Base-by-base conservation (phyloP, 495 filamentous ascomycete genomes). In the Pseudomonodictys pantanalensis region DNA sequence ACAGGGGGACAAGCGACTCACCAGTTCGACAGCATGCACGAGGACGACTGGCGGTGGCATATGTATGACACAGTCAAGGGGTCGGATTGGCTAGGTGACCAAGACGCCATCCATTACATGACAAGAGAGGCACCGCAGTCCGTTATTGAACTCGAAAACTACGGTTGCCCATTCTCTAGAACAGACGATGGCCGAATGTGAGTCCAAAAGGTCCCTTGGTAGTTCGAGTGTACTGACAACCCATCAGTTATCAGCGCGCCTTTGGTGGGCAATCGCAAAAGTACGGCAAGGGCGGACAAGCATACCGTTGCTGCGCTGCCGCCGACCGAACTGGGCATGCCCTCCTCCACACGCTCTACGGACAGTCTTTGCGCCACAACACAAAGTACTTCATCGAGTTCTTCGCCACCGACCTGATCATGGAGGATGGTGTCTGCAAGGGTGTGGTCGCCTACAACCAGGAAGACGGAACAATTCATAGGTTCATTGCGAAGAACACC, bases 11-110 rank as follows among this genome's bases (percentile, higher is more conserved):
- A n/a, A n/a, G n/a, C n/a, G n/a, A n/a, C n/a, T n/a, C n/a, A n/a
- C n/a, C n/a, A n/a, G n/a, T n/a, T n/a, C n/a, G n/a, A n/a, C 28
- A 84, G 81, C 73, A 89, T 89, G 85, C 85, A 87, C 74, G 76
- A 83, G 71, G 92, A 97, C 74, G 92, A 97, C 79, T 97, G 92
- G 92, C 86, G 92, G 75, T 97, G 92, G 92, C 92, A 97, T 79
- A 97, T 97, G 92, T 97, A 97, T 80, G 92, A 97, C 76, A 97
- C 92, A 44, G 92, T 97, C 60, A 97, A 97, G 80, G 92, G 92
- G 68, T 95, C 89, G 52, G 92, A 97, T 81, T 97, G 92, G 92
- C 83, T 97, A 29, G 92, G 92, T 73, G 92, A 97, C 77, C 92
- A 97, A 78, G 92, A 97, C 76, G 92, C 92, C 48, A 97, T 97